Evolutionary conservation across 352 stramenopile genomes (phyloP), one percentile per base, ranked within the genome.

Genomic region (Thalassiosira hispida): DNA sequence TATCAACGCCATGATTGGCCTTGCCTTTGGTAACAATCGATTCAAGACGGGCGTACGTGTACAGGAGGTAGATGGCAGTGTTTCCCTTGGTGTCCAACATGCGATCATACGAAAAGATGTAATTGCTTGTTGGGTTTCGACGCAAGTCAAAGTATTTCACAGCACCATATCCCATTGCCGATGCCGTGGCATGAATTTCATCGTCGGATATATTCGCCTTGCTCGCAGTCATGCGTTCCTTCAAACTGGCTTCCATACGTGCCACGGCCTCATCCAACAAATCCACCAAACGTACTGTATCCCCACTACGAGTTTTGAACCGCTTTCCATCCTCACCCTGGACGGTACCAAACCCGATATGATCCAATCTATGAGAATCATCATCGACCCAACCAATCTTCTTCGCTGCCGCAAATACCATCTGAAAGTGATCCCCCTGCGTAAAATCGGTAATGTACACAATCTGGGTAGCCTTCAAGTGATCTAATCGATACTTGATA

Each of bases 61-160:
- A 99, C 85, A 99, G 93, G 47, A 99, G 90, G 87, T 99, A 99
- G 68, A 99, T 97, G 63, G 97, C 97, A 52, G 98, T 99, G 90
- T 99, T 97, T 25, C 98, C 98, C 77, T 97, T 98, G 2, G 96
- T 98, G 82, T 98, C 97, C 38, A 99, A 94, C 98, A 99, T 99
- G 73, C 95, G 93, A 92, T 99, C 97, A 81, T 99, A 99, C 73
- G 94, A 98, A 86, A 97, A 97, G 57, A 94, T 93, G 91, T 99
- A 99, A 84, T 98, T 98, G 66, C 96, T 98, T 42, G 96, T 97
- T 12, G 97, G 97, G 79, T 98, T 98, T 81, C 98, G 95, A 63
- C 96, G 95, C 68, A 99, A 91, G 86, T 99, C 98, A 88, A 99
- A 99, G 91, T 99, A 99, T 92, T 99, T 99, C 64, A 99, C 97